phyloP scores from a whole-genome alignment of 2,329 filamentous ascomycete genomes.

The Fusarium globosum region DNA sequence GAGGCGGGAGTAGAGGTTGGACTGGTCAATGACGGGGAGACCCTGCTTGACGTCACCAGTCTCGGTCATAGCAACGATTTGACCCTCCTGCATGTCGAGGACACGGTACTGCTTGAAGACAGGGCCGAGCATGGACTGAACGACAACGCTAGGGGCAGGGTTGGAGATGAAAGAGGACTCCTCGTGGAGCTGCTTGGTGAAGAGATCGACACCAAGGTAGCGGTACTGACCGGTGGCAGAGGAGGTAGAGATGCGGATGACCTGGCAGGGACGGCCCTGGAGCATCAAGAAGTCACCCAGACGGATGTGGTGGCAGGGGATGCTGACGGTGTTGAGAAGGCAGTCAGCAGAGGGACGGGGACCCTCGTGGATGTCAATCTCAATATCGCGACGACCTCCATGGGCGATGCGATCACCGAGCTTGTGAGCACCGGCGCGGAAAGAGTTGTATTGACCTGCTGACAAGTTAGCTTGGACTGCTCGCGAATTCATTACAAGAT shows the following conservation, averaged over 20 bases:
- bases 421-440: constrained; percentile 67
- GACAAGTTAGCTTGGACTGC: constrained; percentile 39
- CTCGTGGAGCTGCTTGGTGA: constrained; percentile 99
- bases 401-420: constrained; percentile 64
- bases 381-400: constrained; percentile 58
- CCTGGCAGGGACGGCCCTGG: constrained; percentile 98
- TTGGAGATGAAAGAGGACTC: constrained; percentile 98
- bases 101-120: constrained; percentile 99
- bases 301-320: constrained; percentile 99
- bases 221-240: constrained; percentile 98
- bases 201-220: constrained; percentile 99
- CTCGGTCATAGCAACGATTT: constrained; percentile 98
- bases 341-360: constrained; percentile 31
- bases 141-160: constrained; percentile 94
- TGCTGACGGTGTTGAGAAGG: constrained; percentile 88
- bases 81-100: constrained; percentile 89
- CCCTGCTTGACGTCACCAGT: constrained; percentile 97
- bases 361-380: constrained; percentile 55
- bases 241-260: constrained; percentile 99
- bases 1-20: constrained; percentile 84
- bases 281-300: constrained; percentile 98
- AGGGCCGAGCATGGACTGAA: constrained; percentile 99
- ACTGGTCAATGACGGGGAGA: constrained; percentile 94
- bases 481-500: neutral
- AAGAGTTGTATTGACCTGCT: constrained; percentile 68